These are phyloP conservation scores for Pleurotus ostreatus DNA, from an alignment of 768 basidiomycete genomes.

Conservation along the genomic window DNA sequence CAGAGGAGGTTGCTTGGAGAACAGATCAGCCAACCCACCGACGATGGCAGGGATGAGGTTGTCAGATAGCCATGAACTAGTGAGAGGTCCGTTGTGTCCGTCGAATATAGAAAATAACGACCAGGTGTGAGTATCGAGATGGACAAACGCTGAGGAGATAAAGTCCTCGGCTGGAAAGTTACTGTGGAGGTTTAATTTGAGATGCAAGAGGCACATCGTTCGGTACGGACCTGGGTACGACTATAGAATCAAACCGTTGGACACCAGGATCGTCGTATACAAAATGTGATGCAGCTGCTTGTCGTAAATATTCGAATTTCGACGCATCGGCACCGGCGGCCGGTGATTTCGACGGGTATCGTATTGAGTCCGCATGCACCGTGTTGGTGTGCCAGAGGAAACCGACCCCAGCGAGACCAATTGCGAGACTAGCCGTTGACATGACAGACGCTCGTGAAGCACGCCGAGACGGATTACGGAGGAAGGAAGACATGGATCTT, in stretches of 20 bases:
- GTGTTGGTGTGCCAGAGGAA: background rate
- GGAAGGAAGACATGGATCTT: too few relatives aligned
- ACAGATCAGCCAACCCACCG: conserved; percentile 8
- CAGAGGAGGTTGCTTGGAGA: conserved; percentile 8
- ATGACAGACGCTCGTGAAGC: too few relatives aligned
- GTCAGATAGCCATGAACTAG: conserved; percentile 20
- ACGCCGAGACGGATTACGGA: background rate
- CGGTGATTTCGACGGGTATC: background rate
- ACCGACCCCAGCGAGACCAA: too few relatives aligned
- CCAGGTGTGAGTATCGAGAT: conserved; percentile 17
- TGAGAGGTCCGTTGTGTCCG: conserved; percentile 27
- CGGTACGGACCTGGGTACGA: background rate
- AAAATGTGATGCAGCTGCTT: background rate
- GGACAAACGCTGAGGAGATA: background rate
- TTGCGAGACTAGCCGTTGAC: too few relatives aligned
- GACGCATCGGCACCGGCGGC: background rate
- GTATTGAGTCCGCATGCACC: background rate
- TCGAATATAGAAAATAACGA: conserved; percentile 28
- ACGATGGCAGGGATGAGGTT: conserved; percentile 19
- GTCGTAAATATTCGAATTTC: background rate
- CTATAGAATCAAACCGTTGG: background rate
- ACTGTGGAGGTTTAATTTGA: background rate
- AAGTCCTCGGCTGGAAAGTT: background rate
- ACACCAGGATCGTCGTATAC: conserved; percentile 1
- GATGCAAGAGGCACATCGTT: background rate